Percentiles rank a stretch among this genome's conserved stretches.
Conservation (phyloP, 1,284 basidiomycete genomes). For the Fomes fomentarius region DNA sequence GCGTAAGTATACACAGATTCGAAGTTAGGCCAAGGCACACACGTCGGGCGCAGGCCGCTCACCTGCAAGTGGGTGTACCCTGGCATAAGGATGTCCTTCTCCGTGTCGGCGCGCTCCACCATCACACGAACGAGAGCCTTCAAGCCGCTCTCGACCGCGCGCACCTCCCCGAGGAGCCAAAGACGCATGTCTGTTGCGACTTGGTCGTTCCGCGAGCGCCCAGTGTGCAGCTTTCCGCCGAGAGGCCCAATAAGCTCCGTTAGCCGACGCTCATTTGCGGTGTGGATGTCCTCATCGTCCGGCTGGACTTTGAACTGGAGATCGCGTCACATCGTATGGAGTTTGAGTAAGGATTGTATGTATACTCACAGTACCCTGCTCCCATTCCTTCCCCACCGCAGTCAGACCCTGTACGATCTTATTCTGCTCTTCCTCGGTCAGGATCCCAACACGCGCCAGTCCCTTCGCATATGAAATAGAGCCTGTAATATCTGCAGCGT, state of each 20-base stretch:
- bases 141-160: constrained; percentile 72
- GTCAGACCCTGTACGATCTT: constrained; percentile 83
- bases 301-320: constrained; percentile 69
- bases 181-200: constrained; percentile 98
- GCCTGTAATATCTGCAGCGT: constrained; percentile 88
- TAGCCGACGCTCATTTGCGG: constrained; percentile 96
- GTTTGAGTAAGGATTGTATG: neutral
- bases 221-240: constrained; percentile 94
- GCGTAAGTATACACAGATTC: no score
- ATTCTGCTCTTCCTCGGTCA: constrained; percentile 75
- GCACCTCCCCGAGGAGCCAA: constrained; percentile 88
- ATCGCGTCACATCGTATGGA: neutral
- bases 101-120: constrained; percentile 89
- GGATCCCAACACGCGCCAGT: constrained; percentile 77
- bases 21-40: no score
- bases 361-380: constrained; percentile 61
- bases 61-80: constrained; percentile 98
- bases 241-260: constrained; percentile 92
- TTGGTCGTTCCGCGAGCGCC: constrained; percentile 96
- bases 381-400: constrained; percentile 87
- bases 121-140: constrained; percentile 86
- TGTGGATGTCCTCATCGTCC: constrained; percentile 98
- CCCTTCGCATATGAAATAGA: constrained; percentile 96
- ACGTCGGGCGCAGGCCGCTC: constrained; percentile 23
- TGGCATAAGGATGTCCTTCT: constrained; percentile 89